Percentiles rank a stretch among this genome's conserved stretches.
These are phyloP conservation scores for Nannizzia gypsea DNA, from an alignment of 2,329 filamentous ascomycete genomes.

Conservation along the genomic window DNA sequence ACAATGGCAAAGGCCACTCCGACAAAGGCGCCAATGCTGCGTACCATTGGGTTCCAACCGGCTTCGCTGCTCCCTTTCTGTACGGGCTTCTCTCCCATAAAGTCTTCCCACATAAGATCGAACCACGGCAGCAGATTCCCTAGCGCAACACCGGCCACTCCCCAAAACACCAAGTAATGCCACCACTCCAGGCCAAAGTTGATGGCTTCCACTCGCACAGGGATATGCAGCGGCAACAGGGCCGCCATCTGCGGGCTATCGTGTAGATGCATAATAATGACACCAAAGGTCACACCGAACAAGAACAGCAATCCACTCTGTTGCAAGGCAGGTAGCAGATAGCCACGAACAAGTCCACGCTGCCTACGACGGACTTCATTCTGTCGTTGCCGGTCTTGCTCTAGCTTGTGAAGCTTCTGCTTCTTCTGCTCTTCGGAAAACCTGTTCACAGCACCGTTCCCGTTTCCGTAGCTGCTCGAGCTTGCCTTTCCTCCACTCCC, in stretches of 20 bases:
- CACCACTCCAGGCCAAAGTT: conserved; percentile 40
- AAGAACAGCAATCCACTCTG: conserved; percentile 58
- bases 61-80: background rate
- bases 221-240: conserved; percentile 17
- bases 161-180: conserved; percentile 71
- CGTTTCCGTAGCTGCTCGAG: background rate
- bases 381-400: background rate
- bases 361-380: background rate
- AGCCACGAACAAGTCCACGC: conserved; percentile 21
- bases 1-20: conserved; percentile 74
- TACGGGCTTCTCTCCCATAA: conserved; percentile 29
- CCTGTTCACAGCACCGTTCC: background rate
- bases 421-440: background rate
- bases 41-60: conserved; percentile 60
- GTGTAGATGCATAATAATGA: conserved; percentile 69
- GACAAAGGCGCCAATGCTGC: conserved; percentile 59
- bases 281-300: conserved; percentile 72
- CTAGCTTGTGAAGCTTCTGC: background rate
- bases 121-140: conserved; percentile 76
- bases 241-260: conserved; percentile 47
- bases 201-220: conserved; percentile 48
- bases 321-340: conserved; percentile 43
- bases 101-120: conserved; percentile 59
- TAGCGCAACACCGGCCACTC: conserved; percentile 60
- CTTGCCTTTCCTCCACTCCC: background rate